Evolutionary conservation across 2,329 filamentous ascomycete genomes (phyloP).

Genomic region (Fusarium stilboides): DNA sequence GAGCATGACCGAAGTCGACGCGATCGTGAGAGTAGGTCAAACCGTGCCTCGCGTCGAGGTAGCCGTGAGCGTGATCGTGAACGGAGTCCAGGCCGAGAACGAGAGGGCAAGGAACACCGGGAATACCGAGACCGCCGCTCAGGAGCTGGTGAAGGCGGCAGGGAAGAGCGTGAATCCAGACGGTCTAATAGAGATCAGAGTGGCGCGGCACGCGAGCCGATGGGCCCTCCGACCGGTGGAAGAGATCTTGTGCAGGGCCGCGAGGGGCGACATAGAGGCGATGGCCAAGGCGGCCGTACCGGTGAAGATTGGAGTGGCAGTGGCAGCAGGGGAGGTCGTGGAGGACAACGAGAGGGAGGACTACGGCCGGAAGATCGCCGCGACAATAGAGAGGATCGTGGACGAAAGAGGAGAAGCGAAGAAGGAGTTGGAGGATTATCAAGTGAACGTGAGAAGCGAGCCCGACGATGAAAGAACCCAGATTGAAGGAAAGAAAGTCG

Average conservation of each 20-base stretch:
- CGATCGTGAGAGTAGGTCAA: slow-evolving; percentile 59
- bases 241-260: slow-evolving; percentile 53
- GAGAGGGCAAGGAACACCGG: slow-evolving; percentile 62
- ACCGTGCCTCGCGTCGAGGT: slow-evolving; percentile 61
- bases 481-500: slow-evolving; percentile 21
- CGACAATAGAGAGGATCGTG: slow-evolving; percentile 56
- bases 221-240: slow-evolving; percentile 50
- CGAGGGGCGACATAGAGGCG: slow-evolving; percentile 54
- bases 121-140: slow-evolving; percentile 63
- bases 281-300: slow-evolving; percentile 44
- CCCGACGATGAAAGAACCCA: slow-evolving; percentile 60
- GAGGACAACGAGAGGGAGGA: slow-evolving; percentile 53
- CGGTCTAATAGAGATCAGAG: slow-evolving; percentile 50
- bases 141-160: slow-evolving; percentile 51
- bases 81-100: slow-evolving; percentile 63
- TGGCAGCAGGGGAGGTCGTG: slow-evolving; percentile 54
- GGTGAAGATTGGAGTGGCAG: slow-evolving; percentile 56
- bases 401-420: slow-evolving; percentile 62
- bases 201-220: slow-evolving; percentile 47
- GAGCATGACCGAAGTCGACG: slow-evolving; percentile 62
- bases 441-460: slow-evolving; percentile 69
- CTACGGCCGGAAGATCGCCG: slow-evolving; percentile 53
- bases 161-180: slow-evolving; percentile 57
- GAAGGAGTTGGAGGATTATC: slow-evolving; percentile 59
- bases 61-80: slow-evolving; percentile 68